Evolutionary conservation across 352 stramenopile genomes (phyloP).

Genomic region (Phytophthora idaei): DNA sequence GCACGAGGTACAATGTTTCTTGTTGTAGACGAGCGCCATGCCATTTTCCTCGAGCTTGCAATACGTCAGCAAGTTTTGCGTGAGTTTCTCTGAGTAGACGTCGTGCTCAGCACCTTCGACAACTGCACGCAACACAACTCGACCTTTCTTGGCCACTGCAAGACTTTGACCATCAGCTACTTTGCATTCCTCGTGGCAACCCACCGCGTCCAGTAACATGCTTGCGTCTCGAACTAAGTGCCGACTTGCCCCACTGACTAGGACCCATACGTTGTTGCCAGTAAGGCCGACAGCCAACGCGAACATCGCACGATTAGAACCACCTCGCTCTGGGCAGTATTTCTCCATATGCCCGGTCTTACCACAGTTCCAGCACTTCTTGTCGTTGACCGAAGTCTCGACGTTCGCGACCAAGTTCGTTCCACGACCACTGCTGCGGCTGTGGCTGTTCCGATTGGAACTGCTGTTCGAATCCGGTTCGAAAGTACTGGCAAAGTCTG

Average conservation of each 20-base stretch:
- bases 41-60: slow-evolving; percentile 4
- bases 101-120: background rate
- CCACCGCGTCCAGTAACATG: background rate
- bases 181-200: slow-evolving; percentile 1
- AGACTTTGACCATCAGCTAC: background rate
- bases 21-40: background rate
- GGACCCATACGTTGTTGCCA: background rate
- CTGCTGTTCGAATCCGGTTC: background rate
- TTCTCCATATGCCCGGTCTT: background rate
- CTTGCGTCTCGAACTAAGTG: background rate
- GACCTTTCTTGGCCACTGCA: background rate
- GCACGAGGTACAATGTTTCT: background rate
- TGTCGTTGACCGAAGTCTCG: background rate
- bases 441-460: too few relatives aligned
- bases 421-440: too few relatives aligned
- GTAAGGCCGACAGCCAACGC: background rate
- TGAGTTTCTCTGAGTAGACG: background rate
- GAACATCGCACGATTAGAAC: background rate
- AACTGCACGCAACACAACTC: background rate
- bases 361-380: background rate
- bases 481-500: background rate
- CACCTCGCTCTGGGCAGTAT: background rate
- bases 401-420: background rate
- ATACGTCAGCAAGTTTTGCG: background rate
- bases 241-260: background rate